These are phyloP conservation scores for Cyclanthera cordifolia DNA, from an alignment of 306 rosid species.

Conservation along the genomic window DNA sequence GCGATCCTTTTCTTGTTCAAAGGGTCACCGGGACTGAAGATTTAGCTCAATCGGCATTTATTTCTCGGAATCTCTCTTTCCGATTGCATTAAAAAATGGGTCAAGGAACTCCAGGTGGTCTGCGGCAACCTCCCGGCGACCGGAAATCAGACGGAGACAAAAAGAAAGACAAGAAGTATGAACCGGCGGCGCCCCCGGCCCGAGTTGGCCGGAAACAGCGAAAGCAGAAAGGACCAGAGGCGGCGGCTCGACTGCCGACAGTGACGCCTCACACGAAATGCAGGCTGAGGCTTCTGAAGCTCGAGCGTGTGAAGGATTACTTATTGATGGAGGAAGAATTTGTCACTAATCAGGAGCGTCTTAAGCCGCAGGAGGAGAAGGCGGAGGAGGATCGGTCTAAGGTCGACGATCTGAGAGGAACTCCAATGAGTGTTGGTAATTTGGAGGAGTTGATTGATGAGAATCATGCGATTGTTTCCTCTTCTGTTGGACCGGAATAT, in stretches of 20 bases:
- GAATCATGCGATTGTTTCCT: constrained; percentile 91
- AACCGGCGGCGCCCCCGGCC: constrained; percentile 85
- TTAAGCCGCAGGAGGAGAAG: constrained; percentile 93
- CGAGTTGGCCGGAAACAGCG: constrained; percentile 90
- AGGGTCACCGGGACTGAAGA: too few species aligned
- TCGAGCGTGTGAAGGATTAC: constrained; percentile 84
- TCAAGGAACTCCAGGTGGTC: constrained; percentile 89
- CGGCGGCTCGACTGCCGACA: constrained; percentile 68
- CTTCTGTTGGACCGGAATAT: constrained; percentile 94
- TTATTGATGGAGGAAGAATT: constrained; percentile 93
- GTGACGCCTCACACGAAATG: constrained; percentile 83
- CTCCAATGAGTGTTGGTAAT: constrained; percentile 96
- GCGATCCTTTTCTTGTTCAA: too few species aligned
- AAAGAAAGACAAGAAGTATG: constrained; percentile 89
- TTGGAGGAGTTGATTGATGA: constrained; percentile 88
- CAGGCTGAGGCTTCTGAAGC: constrained; percentile 67
- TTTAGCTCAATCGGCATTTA: too few species aligned
- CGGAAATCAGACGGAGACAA: constrained; percentile 59
- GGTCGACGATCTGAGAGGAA: constrained; percentile 91
- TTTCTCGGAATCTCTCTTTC: not conserved
- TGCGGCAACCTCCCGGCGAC: constrained; percentile 74
- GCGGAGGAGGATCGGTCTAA: constrained; percentile 98
- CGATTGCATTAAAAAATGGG: constrained; percentile 31
- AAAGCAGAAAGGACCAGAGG: constrained; percentile 86
- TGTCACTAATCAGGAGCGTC: constrained; percentile 82